A percentile compares a stretch with the other conserved stretches of the same genome.
These are phyloP conservation scores for Elsinoe necatrix DNA, from an alignment of 2,329 filamentous ascomycete species.

Conservation along the genomic window DNA sequence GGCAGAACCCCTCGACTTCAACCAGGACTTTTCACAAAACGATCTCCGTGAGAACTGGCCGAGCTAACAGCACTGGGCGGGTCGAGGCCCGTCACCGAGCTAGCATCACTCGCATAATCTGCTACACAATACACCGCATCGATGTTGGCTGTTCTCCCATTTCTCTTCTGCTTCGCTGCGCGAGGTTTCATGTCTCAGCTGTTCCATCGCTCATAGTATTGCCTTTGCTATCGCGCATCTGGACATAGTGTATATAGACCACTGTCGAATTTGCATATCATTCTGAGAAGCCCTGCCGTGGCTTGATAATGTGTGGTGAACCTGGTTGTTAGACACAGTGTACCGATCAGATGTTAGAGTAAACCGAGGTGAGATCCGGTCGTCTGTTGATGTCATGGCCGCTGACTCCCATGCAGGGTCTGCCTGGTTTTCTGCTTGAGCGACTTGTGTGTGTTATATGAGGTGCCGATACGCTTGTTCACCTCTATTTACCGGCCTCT, in stretches of 20 bases:
- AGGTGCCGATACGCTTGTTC: too few relatives aligned
- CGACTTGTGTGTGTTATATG: neutral
- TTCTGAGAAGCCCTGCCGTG: neutral
- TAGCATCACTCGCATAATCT: neutral
- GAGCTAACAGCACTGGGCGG: conserved; percentile 18
- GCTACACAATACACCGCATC: neutral
- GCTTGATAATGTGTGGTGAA: neutral
- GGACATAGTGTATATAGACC: conserved; percentile 14
- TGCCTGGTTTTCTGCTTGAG: neutral
- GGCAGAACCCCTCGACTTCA: conserved; percentile 23
- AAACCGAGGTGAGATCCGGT: neutral
- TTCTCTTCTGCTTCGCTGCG: conserved; percentile 8
- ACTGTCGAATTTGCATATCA: neutral
- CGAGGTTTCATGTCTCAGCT: conserved; percentile 4
- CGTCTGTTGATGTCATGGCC: neutral
- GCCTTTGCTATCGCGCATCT: neutral
- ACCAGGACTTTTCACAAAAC: conserved; percentile 24
- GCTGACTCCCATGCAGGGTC: neutral
- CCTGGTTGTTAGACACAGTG: neutral
- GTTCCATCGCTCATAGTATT: neutral
- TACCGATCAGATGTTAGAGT: neutral
- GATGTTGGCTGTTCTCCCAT: neutral
- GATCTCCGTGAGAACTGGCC: conserved; percentile 20
- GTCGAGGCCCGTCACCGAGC: conserved; percentile 10
- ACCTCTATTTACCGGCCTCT: too few relatives aligned